These are phyloP conservation scores for Tetraselmis striata DNA, from an alignment of 139 green algal species.

Conservation along the genomic window DNA sequence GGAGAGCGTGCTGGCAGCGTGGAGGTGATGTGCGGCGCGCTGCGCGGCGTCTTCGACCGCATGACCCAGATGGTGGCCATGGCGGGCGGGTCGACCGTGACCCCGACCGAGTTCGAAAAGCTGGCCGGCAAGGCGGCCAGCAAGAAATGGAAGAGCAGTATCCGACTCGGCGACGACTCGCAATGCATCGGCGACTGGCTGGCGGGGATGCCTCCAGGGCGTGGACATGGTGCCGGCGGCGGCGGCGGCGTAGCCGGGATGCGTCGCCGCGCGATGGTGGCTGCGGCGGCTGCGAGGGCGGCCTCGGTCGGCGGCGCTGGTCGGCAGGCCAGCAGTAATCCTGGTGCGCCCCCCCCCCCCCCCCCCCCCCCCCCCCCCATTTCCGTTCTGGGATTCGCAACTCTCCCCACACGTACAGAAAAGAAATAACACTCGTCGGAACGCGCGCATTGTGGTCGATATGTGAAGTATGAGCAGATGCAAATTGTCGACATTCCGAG, in stretches of 20 bases:
- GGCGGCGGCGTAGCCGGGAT: neutral
- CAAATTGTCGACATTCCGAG: too few species aligned
- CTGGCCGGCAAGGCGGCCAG: conserved; percentile 52
- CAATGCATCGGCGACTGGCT: conserved; percentile 67
- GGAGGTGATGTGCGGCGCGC: conserved; percentile 52
- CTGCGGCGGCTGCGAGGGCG: neutral
- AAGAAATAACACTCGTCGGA: too few species aligned
- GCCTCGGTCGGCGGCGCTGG: too few species aligned
- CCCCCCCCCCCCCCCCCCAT: too few species aligned
- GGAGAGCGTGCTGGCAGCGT: too few species aligned
- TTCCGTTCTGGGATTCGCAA: too few species aligned
- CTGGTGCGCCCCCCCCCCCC: too few species aligned
- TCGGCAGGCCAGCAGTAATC: too few species aligned
- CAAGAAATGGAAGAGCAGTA: conserved; percentile 86
- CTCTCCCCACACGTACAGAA: too few species aligned
- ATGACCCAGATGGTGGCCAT: conserved; percentile 23
- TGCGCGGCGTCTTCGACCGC: conserved; percentile 39
- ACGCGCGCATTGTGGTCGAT: too few species aligned
- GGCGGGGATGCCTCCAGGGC: conserved; percentile 2
- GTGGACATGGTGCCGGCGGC: neutral
- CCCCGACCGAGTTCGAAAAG: conserved; percentile 79
- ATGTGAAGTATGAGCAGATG: too few species aligned
- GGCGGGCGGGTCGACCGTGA: conserved; percentile 32
- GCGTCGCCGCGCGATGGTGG: neutral
- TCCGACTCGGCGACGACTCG: conserved; percentile 44